A percentile compares a stretch with the other conserved stretches of the same genome.
Evolutionary conservation across 176 grass and related monocot species (phyloP).

Genomic region (Oryza coarctata): DNA sequence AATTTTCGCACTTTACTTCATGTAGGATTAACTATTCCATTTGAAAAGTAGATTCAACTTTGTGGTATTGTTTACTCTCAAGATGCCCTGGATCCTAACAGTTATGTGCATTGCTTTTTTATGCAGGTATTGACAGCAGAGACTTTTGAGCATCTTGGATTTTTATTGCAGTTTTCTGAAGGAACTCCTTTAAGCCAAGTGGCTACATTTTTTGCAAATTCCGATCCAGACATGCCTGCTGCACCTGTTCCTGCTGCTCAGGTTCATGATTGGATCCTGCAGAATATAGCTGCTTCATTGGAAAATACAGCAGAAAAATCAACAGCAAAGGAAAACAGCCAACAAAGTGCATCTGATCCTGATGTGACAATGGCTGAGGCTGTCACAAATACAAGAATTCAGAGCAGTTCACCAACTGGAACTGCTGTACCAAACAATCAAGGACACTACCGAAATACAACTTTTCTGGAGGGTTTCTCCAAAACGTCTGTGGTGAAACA

Average conservation of each 20-base stretch:
- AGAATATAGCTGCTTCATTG: constrained; percentile 74
- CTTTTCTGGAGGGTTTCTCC: constrained; percentile 92
- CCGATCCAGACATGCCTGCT: constrained; percentile 95
- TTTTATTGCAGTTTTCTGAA: constrained; percentile 75
- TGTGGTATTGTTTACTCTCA: constrained; percentile 17
- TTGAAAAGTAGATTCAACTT: background rate
- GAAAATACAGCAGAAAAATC: constrained; percentile 67
- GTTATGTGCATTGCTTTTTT: constrained; percentile 24
- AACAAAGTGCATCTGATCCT: constrained; percentile 48
- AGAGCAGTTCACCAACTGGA: constrained; percentile 38
- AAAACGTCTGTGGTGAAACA: constrained; percentile 95
- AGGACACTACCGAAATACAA: constrained; percentile 58
- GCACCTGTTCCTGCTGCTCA: constrained; percentile 72
- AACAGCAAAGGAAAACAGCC: constrained; percentile 56
- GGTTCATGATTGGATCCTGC: constrained; percentile 85
- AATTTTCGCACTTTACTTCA: background rate
- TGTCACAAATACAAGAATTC: constrained; percentile 52
- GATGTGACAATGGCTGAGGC: constrained; percentile 92
- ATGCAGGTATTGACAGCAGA: constrained; percentile 84
- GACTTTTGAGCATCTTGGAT: constrained; percentile 91
- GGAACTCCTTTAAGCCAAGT: constrained; percentile 75
- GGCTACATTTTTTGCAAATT: constrained; percentile 95
- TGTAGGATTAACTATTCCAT: background rate
- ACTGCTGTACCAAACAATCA: constrained; percentile 55
- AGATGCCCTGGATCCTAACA: constrained; percentile 17